Conservation (phyloP, 139 green algal genomes). For the Desmodesmus armatus region DNA sequence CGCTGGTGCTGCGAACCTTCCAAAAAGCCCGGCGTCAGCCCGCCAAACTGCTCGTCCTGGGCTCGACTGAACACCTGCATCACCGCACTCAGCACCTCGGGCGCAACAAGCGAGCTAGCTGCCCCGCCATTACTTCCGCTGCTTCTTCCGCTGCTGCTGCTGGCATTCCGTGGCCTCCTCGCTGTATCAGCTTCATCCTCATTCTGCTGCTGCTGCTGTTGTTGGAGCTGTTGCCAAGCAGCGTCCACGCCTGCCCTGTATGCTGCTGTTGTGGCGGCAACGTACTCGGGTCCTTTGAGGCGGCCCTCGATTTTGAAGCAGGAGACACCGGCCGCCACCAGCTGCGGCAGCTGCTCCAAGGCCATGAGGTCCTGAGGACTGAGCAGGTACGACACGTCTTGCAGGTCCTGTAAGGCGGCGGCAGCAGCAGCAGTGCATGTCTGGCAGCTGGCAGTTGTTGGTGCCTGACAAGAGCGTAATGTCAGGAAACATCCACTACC, state of each 20-base stretch:
- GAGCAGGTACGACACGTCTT: slow-evolving; percentile 83
- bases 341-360: slow-evolving; percentile 74
- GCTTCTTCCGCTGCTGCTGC: not conserved
- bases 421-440: too few relatives aligned
- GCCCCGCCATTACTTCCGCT: not conserved
- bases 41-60: slow-evolving; percentile 78
- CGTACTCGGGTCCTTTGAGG: slow-evolving; percentile 91
- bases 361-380: slow-evolving; percentile 85
- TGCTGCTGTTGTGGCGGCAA: slow-evolving; percentile 74
- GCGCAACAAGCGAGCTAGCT: not conserved
- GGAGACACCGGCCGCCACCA: slow-evolving; percentile 80
- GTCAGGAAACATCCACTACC: too few relatives aligned
- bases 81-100: not conserved
- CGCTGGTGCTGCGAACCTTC: slow-evolving; percentile 79
- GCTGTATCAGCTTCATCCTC: too few relatives aligned
- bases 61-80: slow-evolving; percentile 85
- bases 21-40: slow-evolving; percentile 85
- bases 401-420: slow-evolving; percentile 67
- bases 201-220: slow-evolving; percentile 22
- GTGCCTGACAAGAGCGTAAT: too few relatives aligned
- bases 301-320: slow-evolving; percentile 92
- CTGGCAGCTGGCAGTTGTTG: too few relatives aligned
- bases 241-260: slow-evolving; percentile 68
- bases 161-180: slow-evolving; percentile 15
- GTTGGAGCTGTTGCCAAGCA: slow-evolving; percentile 71